Evolutionary conservation across 148 eudicot species (phyloP), one percentile per base, ranked within the genome.

Genomic region (Polygonum maritimum): DNA sequence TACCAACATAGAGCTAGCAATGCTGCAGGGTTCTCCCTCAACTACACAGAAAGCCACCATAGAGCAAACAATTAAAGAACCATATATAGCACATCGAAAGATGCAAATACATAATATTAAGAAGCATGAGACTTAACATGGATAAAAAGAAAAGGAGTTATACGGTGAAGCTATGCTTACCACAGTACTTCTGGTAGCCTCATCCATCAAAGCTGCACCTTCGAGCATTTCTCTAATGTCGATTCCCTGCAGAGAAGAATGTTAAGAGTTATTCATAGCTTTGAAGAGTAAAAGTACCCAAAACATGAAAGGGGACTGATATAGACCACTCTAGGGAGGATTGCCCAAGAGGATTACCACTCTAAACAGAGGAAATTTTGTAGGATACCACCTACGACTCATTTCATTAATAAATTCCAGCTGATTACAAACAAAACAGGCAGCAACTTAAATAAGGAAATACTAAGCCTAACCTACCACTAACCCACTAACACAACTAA

Each of bases 191-290:
- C 97, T 91, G 85, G 90, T 96, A 79, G 94, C 94, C 80, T 91
- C 95, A 80, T 96, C 99, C 98, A 96, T 96, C 82, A 89, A 71
- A 45, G 99, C 83, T 63, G 99, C 97, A 88, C 99, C 99, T 54
- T 88, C 91, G 55, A 96, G 94, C 95, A 92, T 91, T 79, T 89
- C 99, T 81, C 82, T 87, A 47, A 96, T 88, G 79, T 96, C 85
- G 77, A 96, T 92, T 75, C 92, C 98, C 99, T 96, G 86, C 74
- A 84, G 58, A 55, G 67, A 19, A 54, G 69, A 38, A 54, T 74
- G 45, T 36, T 67, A 36, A 67, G 9, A 15, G 19, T 67, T 67
- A 67, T 36, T 67, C 12, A 67, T 35, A 67, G 36, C 12, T 21
- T 35, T 67, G 71, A 67, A 19, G 6, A 67, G 71, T 38, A 38